Conservation (phyloP, 1,284 basidiomycete genomes). For the Irpex sp. region DNA sequence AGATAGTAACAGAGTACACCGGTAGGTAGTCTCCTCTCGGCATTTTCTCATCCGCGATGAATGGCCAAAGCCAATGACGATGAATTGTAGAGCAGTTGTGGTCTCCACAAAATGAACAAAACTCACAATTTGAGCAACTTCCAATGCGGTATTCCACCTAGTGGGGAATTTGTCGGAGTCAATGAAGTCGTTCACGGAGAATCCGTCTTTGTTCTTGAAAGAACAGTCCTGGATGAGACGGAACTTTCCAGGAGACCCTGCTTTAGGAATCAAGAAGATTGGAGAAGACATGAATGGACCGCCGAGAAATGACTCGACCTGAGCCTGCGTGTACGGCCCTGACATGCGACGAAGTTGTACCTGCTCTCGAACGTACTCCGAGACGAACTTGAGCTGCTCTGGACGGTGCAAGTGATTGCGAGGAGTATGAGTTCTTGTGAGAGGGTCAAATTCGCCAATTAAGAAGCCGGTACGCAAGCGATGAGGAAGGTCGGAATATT, state of each 20-base stretch:
- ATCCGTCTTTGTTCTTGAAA: constrained; percentile 3
- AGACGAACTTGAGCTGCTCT: not conserved
- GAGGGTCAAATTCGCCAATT: not conserved
- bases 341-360: not conserved
- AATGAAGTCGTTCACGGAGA: constrained; percentile 28
- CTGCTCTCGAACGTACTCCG: not conserved
- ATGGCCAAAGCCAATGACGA: not conserved
- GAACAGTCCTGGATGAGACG: constrained; percentile 10
- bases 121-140: constrained; percentile 31
- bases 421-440: not conserved
- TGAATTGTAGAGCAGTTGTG: not conserved
- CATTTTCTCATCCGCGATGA: not conserved
- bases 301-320: constrained; percentile 23
- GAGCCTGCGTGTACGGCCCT: not conserved
- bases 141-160: constrained; percentile 23
- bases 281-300: constrained; percentile 22
- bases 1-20: too few relatives aligned
- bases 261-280: constrained; percentile 15
- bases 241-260: constrained; percentile 4
- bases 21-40: too few relatives aligned
- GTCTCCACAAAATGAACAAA: not conserved
- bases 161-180: constrained; percentile 30
- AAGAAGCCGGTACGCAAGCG: not conserved
- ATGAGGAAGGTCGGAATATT: not conserved
- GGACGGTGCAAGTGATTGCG: not conserved